Evolutionary conservation across 768 basidiomycete genomes (phyloP), one percentile per base, ranked within the genome.

Genomic region (Pholiota conissans): DNA sequence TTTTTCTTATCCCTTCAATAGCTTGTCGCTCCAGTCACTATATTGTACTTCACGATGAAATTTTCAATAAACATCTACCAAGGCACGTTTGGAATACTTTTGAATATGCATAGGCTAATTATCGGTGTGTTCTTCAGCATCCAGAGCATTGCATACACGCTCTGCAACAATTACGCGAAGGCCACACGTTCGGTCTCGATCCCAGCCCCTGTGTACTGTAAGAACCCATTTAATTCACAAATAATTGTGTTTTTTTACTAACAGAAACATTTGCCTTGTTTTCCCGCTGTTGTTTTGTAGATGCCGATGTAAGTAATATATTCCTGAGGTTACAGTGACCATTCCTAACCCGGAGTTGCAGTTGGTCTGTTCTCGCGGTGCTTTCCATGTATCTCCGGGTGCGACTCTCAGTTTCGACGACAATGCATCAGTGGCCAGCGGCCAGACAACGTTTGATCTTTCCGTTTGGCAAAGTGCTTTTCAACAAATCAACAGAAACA

Each of bases 111-210:
- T 40, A 4, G 3, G 10, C 3, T 30, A 5, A 27, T 6, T 49
- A 39, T 34, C 52, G 24, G 56, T n/a, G 9, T 7, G 11, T 3
- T 27, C 7, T 11, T n/a, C 34, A 70, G 67, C 18, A 46, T 72
- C 3, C 65, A 72, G 49, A 65, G 68, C 14, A 34, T 70, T 1
- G 57, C 68, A 1, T 66, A 59, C 26, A 62, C 65, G 2, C 59
- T 72, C 3, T 70, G 69, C 37, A 63, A 70, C 37, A 51, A 64
- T 1, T 72, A 72, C 37, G 71, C 67, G 0, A 72, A 72, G 53
- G 71, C 71, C 0, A 72, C 71, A 1, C 66, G 71, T 11, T 68
- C 68, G 2, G 71, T 72, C 0, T 72, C 71, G 0, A 72, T 72
- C 26, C 71, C 71, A 0, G 67, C 71, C 1, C 71, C 71, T 5